A percentile compares a stretch with the other conserved stretches of the same genome.
These are phyloP conservation scores for Dendrobium nobile DNA, from an alignment of 106 monocot genomes.

Conservation along the genomic window DNA sequence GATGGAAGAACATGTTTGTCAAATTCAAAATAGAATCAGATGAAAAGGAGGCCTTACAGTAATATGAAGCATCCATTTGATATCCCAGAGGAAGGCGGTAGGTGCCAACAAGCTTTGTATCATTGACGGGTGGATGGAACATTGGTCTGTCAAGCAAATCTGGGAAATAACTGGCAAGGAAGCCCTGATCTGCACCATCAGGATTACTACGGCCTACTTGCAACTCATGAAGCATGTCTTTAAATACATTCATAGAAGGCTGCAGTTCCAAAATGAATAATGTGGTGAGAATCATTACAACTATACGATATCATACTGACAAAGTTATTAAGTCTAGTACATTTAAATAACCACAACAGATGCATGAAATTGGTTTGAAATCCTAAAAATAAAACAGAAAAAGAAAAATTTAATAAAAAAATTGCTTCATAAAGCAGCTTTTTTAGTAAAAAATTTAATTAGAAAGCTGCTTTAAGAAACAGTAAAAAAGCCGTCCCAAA, in stretches of 20 bases:
- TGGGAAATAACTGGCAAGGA: slow-evolving; percentile 60
- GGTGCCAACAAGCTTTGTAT: slow-evolving; percentile 46
- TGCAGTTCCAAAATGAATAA: slow-evolving; percentile 12
- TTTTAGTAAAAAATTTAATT: too few relatives aligned
- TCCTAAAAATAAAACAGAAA: neutral
- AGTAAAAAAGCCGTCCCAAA: too few relatives aligned
- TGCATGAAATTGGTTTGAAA: neutral
- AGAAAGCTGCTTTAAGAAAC: too few relatives aligned
- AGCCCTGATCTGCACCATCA: slow-evolving; percentile 77
- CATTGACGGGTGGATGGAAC: slow-evolving; percentile 64
- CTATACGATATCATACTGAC: neutral
- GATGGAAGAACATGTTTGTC: too few relatives aligned
- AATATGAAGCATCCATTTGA: slow-evolving; percentile 86
- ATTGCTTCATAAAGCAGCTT: too few relatives aligned
- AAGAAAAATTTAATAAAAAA: neutral
- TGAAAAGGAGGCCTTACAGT: slow-evolving; percentile 29
- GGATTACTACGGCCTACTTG: slow-evolving; percentile 52
- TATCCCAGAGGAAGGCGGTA: slow-evolving; percentile 69
- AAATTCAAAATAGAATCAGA: neutral
- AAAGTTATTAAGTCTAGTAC: neutral
- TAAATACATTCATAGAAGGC: slow-evolving; percentile 59
- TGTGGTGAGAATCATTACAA: neutral
- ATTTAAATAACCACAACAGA: neutral
- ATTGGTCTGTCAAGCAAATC: slow-evolving; percentile 62
- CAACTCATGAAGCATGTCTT: slow-evolving; percentile 74